Base-by-base conservation (phyloP, 2,329 filamentous ascomycete genomes). In the Colletotrichum lini region DNA sequence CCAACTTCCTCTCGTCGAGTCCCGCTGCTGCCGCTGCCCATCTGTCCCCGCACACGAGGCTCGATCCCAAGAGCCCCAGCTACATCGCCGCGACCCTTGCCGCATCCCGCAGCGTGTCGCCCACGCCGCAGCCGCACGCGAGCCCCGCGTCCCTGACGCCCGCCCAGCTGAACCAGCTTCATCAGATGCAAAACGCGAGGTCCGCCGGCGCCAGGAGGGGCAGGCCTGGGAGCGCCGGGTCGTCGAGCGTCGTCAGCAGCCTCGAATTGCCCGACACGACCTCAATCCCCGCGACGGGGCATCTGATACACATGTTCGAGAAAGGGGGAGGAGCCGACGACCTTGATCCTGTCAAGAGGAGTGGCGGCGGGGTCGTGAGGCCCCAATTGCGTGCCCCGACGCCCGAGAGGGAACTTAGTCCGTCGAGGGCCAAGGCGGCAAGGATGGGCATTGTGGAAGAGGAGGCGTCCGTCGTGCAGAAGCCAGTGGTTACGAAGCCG, bases 231-330 rank as follows among this genome's bases (percentile, higher is more conserved):
- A 83, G 80, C 70, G 63, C 76, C 26, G 79, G 78, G 21, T 76
- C 76, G 9, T 70, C 75, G 49, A 81, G 80, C 70, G 74, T 77
- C 3, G 67, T 76, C 30, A 80, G 79, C 30, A 80, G 79, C 66
- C 73, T 79, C 50, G 82, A 83, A 45, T 73, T 81, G 18, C 82
- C 85, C 15, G 89, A 93, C 77, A 87, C 88, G 12, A 86, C 84
- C 1, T 83, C 89, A 7, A 91, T 93, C 60, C 83, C 88, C 30
- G 86, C 92, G 0, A 91, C 92, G 0, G 89, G 85, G 3, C 88
- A 90, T 5, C 83, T 94, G 23, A 91, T 94, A 65, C 88, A 88
- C 49, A 86, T 93, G 82, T 94, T 94, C 74, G 92, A 95, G 80
- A 42, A 57, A 45, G 74, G 30, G 79, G 30, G 52, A 45, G 74